phyloP scores from a whole-genome alignment of 257 asterid species.

The Anisodus tanguticus region DNA sequence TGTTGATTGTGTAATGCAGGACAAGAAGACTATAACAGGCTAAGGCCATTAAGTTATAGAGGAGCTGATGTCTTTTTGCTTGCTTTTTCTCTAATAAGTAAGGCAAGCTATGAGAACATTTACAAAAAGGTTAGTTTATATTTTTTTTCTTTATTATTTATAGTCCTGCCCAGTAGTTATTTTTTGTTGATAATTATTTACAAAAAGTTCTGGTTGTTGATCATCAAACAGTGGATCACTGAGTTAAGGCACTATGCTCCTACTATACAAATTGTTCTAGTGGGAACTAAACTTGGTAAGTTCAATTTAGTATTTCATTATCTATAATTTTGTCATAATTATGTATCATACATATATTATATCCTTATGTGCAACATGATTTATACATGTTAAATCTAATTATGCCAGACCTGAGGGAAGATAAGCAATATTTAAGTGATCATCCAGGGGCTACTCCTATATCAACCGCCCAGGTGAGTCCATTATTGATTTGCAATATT shows the following conservation, averaged over 20 bases:
- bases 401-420: conserved; percentile 74
- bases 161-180: not conserved
- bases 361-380: conserved; percentile 11
- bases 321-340: not conserved
- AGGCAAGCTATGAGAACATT: conserved; percentile 85
- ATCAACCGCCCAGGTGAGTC: conserved; percentile 65
- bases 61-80: conserved; percentile 86
- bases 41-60: conserved; percentile 84
- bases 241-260: conserved; percentile 82
- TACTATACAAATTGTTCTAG: conserved; percentile 75
- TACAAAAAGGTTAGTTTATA: conserved; percentile 61
- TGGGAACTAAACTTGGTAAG: conserved; percentile 86
- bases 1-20: conserved; percentile 47
- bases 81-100: conserved; percentile 80
- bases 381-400: not conserved
- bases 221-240: conserved; percentile 65
- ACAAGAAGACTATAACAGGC: conserved; percentile 88
- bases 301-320: conserved; percentile 5
- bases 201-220: not conserved
- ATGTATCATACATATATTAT: not conserved
- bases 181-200: not conserved
- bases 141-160: not conserved
- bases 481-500: not conserved
- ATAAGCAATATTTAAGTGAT: conserved; percentile 68
- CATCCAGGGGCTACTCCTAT: conserved; percentile 77